phyloP scores from a whole-genome alignment of 2,329 filamentous ascomycete genomes.

The Apiospora aurea region DNA sequence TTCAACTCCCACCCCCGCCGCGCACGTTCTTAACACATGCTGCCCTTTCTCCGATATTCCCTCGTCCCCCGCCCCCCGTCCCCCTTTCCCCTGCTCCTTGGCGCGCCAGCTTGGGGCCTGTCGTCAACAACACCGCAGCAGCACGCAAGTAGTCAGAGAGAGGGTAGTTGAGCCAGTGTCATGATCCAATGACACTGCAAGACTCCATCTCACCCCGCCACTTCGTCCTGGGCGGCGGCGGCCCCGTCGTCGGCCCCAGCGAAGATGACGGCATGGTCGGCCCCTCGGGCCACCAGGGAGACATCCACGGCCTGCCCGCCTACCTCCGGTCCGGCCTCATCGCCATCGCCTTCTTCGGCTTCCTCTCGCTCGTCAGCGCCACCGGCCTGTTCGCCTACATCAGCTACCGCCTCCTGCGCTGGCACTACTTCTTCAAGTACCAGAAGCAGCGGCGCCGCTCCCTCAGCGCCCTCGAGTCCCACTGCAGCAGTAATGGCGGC shows the following conservation, averaged over 20 bases:
- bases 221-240: not conserved
- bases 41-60: not conserved
- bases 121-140: not conserved
- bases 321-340: constrained; percentile 27
- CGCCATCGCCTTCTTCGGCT: constrained; percentile 28
- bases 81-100: not conserved
- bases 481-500: not conserved
- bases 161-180: not conserved
- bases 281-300: not conserved
- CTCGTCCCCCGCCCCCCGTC: too few relatives aligned
- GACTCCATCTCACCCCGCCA: not conserved
- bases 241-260: not conserved
- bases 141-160: not conserved
- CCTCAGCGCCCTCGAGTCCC: not conserved
- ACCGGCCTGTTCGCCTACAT: constrained; percentile 27
- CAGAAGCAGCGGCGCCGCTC: not conserved
- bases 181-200: constrained; percentile 10
- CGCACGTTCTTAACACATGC: not conserved
- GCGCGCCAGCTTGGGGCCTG: not conserved
- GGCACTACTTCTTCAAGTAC: constrained; percentile 33
- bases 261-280: not conserved
- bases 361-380: constrained; percentile 27
- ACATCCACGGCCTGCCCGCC: not conserved
- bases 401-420: constrained; percentile 27
- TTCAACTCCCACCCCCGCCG: not conserved